phyloP scores from a whole-genome alignment of 1,139 yeast species.

The Yamadazyma diospyri region DNA sequence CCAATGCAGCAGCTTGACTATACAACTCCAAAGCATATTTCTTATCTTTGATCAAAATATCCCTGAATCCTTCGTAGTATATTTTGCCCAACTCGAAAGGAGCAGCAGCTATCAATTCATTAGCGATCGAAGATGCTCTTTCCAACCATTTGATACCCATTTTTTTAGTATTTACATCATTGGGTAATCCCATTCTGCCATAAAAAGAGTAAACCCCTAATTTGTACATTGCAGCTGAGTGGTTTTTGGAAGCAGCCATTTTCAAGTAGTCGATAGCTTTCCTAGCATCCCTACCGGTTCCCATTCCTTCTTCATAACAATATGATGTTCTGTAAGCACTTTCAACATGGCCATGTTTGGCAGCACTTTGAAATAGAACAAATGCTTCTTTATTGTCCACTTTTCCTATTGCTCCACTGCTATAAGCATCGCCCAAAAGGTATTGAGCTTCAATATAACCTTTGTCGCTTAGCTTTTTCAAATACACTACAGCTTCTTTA shows the following conservation, averaged over 20 bases:
- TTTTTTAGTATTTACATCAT: constrained; percentile 66
- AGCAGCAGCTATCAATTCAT: constrained; percentile 83
- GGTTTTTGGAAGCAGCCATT: constrained; percentile 87
- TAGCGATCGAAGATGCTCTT: constrained; percentile 81
- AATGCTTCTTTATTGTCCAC: constrained; percentile 80
- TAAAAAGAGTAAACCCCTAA: constrained; percentile 83
- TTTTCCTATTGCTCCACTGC: constrained; percentile 83
- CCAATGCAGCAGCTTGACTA: constrained; percentile 86
- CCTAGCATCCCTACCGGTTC: constrained; percentile 84
- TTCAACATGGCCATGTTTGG: constrained; percentile 89
- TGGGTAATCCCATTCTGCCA: constrained; percentile 77
- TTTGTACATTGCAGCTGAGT: constrained; percentile 94
- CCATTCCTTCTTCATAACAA: constrained; percentile 92
- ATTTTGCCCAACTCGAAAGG: constrained; percentile 90
- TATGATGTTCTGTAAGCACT: constrained; percentile 88
- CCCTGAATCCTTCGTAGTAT: constrained; percentile 79
- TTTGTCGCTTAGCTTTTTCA: constrained; percentile 70
- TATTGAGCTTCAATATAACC: constrained; percentile 92
- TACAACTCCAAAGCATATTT: constrained; percentile 84
- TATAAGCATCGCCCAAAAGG: constrained; percentile 79
- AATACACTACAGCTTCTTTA: constrained; percentile 71
- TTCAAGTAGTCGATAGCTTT: constrained; percentile 80
- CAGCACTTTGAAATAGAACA: constrained; percentile 76
- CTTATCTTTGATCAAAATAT: constrained; percentile 78
- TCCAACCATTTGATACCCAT: constrained; percentile 92